A percentile compares a stretch with the other conserved stretches of the same genome.
Conservation (phyloP, 192 early-diverging fungal species). For the Funneliformis mosseae region DNA sequence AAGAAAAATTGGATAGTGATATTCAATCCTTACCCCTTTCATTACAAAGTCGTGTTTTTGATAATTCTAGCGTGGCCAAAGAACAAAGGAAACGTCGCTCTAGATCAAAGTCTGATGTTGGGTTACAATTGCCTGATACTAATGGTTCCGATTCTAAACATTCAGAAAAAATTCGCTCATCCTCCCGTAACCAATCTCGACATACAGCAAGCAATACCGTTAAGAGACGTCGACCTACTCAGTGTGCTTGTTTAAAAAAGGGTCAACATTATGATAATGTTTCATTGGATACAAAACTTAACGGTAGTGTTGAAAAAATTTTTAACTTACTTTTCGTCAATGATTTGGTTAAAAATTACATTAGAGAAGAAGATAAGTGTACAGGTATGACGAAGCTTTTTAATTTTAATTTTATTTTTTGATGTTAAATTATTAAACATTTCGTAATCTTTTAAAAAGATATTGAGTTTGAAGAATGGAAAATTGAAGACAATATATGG, state of each 20-base stretch:
- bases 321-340: constrained; percentile 59
- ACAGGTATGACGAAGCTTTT: constrained; percentile 39
- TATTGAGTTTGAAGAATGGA: constrained; percentile 45
- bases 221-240: constrained; percentile 38
- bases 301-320: constrained; percentile 49
- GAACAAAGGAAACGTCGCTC: background rate
- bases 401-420: constrained; percentile 9
- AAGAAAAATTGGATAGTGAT: constrained; percentile 37
- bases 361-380: constrained; percentile 51
- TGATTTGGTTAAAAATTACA: constrained; percentile 47
- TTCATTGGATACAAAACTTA: constrained; percentile 50
- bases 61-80: constrained; percentile 12
- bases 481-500: constrained; percentile 8
- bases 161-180: constrained; percentile 1
- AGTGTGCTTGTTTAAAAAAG: constrained; percentile 51
- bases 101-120: background rate
- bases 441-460: constrained; percentile 31
- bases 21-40: constrained; percentile 36
- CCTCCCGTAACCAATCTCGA: background rate
- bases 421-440: background rate
- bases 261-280: constrained; percentile 49
- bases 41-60: constrained; percentile 34
- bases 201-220: background rate
- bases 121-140: background rate
- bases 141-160: background rate